Evolutionary conservation across 257 asterid genomes (phyloP).

Genomic region (Primulina eburnea): DNA sequence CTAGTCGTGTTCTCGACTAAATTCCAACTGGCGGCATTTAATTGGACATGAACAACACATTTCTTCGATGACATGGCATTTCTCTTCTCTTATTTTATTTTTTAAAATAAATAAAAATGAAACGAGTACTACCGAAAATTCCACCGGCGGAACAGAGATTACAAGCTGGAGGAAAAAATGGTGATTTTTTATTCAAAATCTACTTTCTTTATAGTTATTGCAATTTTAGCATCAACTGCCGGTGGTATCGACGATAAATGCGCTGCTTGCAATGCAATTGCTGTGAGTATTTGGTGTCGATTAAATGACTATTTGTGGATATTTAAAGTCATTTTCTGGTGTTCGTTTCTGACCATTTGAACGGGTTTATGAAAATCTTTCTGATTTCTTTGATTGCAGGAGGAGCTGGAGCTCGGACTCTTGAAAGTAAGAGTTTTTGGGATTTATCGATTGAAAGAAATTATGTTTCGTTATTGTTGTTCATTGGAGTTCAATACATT

Average conservation of each 20-base stretch:
- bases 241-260: slow-evolving; percentile 75
- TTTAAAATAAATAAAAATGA: neutral
- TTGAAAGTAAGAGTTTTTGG: slow-evolving; percentile 44
- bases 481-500: neutral
- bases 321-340: neutral
- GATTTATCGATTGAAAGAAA: neutral
- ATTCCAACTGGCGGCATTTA: slow-evolving; percentile 20
- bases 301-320: neutral
- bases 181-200: slow-evolving; percentile 22
- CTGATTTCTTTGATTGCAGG: slow-evolving; percentile 44
- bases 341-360: neutral
- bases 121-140: neutral
- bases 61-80: slow-evolving; percentile 22
- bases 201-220: slow-evolving; percentile 19
- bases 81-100: neutral
- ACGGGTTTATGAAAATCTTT: neutral
- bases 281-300: slow-evolving; percentile 49
- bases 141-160: neutral
- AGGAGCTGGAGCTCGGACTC: slow-evolving; percentile 85
- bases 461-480: neutral
- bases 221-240: slow-evolving; percentile 30
- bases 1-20: neutral
- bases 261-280: slow-evolving; percentile 87
- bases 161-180: slow-evolving; percentile 23
- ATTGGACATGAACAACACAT: slow-evolving; percentile 31